These are phyloP conservation scores for Firmiana major DNA, from an alignment of 345 rosid genomes.

Conservation along the genomic window DNA sequence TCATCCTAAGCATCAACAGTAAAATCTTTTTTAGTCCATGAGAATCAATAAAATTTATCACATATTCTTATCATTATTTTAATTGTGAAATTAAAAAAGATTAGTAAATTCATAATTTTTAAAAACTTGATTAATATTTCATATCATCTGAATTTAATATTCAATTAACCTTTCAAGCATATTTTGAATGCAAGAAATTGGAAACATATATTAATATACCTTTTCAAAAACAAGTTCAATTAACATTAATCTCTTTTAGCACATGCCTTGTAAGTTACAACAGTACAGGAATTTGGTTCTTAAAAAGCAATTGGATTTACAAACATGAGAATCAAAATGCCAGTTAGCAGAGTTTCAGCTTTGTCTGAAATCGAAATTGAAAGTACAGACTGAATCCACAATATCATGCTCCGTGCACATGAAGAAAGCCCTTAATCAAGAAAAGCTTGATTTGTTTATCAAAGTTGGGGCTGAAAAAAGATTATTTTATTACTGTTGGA, in stretches of 20 bases:
- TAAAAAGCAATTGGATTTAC: no score
- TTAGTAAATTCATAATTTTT: no score
- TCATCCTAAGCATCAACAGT: no score
- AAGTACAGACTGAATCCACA: conserved; percentile 12
- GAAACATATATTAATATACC: no score
- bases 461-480: not conserved
- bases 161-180: no score
- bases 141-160: no score
- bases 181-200: no score
- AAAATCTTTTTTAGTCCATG: no score
- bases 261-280: not conserved
- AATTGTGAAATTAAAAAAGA: no score
- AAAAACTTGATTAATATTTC: no score
- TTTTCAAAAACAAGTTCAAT: not conserved
- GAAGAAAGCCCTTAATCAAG: not conserved
- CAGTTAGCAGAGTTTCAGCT: not conserved
- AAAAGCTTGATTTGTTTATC: not conserved
- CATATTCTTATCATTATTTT: no score
- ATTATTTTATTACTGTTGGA: not conserved
- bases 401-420: conserved; percentile 12
- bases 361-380: conserved; percentile 7
- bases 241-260: not conserved
- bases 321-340: not conserved
- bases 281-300: not conserved
- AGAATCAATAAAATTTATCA: no score